Percentiles rank a stretch among this genome's conserved stretches.
Conservation (phyloP, 768 basidiomycete genomes). For the Leccinellum luteum region DNA sequence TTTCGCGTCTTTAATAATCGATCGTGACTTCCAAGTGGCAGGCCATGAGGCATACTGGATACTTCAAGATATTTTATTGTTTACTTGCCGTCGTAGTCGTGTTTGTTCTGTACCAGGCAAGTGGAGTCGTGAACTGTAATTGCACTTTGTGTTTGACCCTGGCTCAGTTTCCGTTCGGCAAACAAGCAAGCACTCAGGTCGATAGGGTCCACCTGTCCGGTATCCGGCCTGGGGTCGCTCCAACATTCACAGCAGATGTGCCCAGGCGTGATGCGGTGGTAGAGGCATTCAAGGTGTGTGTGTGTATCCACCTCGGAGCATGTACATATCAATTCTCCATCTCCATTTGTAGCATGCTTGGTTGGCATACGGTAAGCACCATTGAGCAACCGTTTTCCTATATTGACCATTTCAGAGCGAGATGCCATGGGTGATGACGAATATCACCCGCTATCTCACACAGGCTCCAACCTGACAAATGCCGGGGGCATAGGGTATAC, state of each 20-base stretch:
- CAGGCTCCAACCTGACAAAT: slow-evolving; percentile 73
- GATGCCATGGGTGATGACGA: slow-evolving; percentile 93
- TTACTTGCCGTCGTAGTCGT: slow-evolving; percentile 5
- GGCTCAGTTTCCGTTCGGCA: slow-evolving; percentile 18
- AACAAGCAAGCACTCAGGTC: slow-evolving; percentile 3
- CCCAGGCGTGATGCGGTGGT: slow-evolving; percentile 68
- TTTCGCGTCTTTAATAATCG: not conserved
- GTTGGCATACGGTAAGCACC: slow-evolving; percentile 70
- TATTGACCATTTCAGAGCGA: slow-evolving; percentile 49
- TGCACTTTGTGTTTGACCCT: not conserved
- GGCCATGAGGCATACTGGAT: not conserved
- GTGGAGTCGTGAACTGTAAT: not conserved
- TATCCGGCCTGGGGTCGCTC: slow-evolving; percentile 14
- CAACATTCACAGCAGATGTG: slow-evolving; percentile 51
- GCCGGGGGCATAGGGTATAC: slow-evolving; percentile 88
- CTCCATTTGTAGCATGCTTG: slow-evolving; percentile 67
- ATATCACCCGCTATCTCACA: slow-evolving; percentile 78
- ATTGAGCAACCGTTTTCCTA: not conserved
- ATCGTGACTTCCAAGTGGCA: slow-evolving; percentile 1
- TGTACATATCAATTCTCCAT: slow-evolving; percentile 5
- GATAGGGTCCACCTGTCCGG: slow-evolving; percentile 14
- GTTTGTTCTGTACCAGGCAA: slow-evolving; percentile 20
- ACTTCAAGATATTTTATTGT: slow-evolving; percentile 10
- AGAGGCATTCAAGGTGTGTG: slow-evolving; percentile 72
- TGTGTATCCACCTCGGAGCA: slow-evolving; percentile 17